Percentiles rank a stretch among this genome's conserved stretches.
Conservation (phyloP, 2,329 filamentous ascomycete genomes). For the Hypoxylon sp. region DNA sequence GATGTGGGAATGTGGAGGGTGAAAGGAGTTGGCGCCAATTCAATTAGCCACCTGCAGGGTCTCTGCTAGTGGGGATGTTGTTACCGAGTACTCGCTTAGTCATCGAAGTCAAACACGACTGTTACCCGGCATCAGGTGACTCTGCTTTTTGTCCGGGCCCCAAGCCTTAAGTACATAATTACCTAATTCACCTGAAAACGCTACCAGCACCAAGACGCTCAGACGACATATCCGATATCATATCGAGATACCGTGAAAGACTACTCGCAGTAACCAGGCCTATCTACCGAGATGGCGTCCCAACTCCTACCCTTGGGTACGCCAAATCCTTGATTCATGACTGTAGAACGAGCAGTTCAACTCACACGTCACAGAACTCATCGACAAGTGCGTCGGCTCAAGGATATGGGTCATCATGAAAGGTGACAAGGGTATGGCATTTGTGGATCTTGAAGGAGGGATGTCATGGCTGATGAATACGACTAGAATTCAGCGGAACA, state of each 20-base stretch:
- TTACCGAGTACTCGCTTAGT: background rate
- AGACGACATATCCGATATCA: background rate
- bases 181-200: conserved; percentile 32
- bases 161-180: conserved; percentile 17
- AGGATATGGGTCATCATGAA: conserved; percentile 99
- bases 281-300: conserved; percentile 71
- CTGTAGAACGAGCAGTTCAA: conserved; percentile 42
- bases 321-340: conserved; percentile 30
- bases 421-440: conserved; percentile 86
- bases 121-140: conserved; percentile 46
- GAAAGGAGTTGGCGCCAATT: conserved; percentile 12
- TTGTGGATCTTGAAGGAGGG: background rate
- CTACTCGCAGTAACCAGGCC: background rate
- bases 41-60: conserved; percentile 1
- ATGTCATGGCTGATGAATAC: conserved; percentile 19
- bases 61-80: background rate
- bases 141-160: conserved; percentile 2
- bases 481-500: conserved; percentile 91
- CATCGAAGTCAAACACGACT: conserved; percentile 3
- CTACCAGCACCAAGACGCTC: background rate
- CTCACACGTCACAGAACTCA: conserved; percentile 77
- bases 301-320: conserved; percentile 81
- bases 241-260: background rate
- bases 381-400: conserved; percentile 98
- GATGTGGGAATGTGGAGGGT: conserved; percentile 1